Percentiles rank a stretch among this genome's conserved stretches.
Evolutionary conservation across 805 yeast species (phyloP).

Genomic region (Dipodascus geniculatus): DNA sequence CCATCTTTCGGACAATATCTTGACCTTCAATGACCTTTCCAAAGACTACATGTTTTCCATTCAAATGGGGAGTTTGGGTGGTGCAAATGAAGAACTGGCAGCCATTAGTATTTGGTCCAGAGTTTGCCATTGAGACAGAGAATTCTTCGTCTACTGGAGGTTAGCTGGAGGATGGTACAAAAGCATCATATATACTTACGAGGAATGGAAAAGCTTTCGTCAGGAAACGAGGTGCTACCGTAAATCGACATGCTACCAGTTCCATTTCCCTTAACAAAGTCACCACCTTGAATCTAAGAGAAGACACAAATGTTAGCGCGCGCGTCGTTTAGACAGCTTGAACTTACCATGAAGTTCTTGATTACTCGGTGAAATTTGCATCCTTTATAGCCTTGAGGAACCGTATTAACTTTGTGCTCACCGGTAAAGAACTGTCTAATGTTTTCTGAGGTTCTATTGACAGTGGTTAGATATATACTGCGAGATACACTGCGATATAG

Average conservation of each 20-base stretch:
- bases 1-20: constrained; percentile 20
- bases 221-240: constrained; percentile 32
- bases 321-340: not conserved
- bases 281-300: constrained; percentile 37
- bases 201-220: constrained; percentile 30
- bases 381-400: constrained; percentile 35
- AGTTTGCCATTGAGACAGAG: constrained; percentile 49
- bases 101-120: constrained; percentile 51
- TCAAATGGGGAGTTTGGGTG: constrained; percentile 27
- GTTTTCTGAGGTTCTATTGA: constrained; percentile 33
- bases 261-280: constrained; percentile 35
- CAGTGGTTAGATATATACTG: too few species aligned
- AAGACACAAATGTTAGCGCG: constrained; percentile 13
- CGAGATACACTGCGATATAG: not conserved
- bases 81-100: constrained; percentile 44
- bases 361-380: constrained; percentile 31
- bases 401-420: constrained; percentile 28
- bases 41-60: constrained; percentile 39
- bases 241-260: constrained; percentile 33
- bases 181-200: constrained; percentile 18
- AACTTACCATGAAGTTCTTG: constrained; percentile 30
- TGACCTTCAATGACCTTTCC: constrained; percentile 36
- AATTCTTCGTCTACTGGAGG: constrained; percentile 23
- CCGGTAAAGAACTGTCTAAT: constrained; percentile 44
- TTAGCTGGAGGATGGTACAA: not conserved